Conservation (phyloP, 148 eudicot genomes). For the Chenopodium formosanum region DNA sequence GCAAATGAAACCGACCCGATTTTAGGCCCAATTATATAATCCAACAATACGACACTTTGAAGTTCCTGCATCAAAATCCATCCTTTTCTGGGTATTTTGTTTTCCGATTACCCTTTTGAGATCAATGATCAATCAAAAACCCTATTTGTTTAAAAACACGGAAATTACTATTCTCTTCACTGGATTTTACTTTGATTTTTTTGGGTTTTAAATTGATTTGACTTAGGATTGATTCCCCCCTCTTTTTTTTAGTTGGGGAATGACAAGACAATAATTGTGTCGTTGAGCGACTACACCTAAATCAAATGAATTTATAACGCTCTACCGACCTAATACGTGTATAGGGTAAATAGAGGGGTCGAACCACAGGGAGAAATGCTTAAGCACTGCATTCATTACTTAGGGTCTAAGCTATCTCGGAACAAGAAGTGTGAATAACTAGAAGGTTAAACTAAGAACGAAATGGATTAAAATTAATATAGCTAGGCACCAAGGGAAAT, state of each 20-base stretch:
- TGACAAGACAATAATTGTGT: no score
- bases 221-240: background rate
- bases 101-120: background rate
- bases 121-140: constrained; percentile 9
- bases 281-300: no score
- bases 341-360: no score
- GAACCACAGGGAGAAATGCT: no score
- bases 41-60: constrained; percentile 35
- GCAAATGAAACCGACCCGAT: constrained; percentile 60
- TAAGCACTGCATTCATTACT: no score
- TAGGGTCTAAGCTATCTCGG: no score
- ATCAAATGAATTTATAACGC: no score
- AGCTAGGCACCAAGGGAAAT: no score
- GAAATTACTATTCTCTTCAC: constrained; percentile 13
- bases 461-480: no score
- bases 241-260: background rate
- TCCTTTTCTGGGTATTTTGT: constrained; percentile 13
- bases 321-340: no score
- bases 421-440: no score
- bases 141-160: constrained; percentile 1
- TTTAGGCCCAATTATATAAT: constrained; percentile 40
- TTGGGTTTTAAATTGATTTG: background rate
- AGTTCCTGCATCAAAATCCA: constrained; percentile 33
- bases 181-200: background rate
- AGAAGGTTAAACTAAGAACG: no score